phyloP scores from a whole-genome alignment of 2,329 filamentous ascomycete genomes.

The Xylariaceae sp. region DNA sequence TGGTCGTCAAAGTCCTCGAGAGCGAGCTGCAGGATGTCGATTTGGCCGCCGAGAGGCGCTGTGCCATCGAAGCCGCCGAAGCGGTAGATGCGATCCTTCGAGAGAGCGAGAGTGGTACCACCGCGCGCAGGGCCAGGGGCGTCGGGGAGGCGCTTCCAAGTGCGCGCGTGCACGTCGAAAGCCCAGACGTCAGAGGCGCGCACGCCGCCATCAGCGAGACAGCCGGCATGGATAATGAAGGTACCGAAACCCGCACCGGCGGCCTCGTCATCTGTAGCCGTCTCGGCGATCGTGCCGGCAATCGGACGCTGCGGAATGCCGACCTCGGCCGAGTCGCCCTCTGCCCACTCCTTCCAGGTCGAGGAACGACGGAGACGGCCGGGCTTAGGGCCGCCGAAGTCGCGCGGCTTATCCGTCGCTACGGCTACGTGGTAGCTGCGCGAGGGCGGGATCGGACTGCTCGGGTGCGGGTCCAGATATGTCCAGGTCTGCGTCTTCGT shows the following conservation, averaged over 20 bases:
- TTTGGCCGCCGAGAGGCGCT: conserved; percentile 61
- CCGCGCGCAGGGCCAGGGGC: conserved; percentile 64
- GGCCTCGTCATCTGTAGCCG: conserved; percentile 56
- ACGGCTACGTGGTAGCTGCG: conserved; percentile 67
- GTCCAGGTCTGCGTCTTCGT: conserved; percentile 60
- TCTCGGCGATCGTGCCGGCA: conserved; percentile 51
- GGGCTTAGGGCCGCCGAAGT: conserved; percentile 41
- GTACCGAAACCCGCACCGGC: conserved; percentile 59
- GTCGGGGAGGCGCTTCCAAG: conserved; percentile 63
- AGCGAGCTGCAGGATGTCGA: conserved; percentile 61
- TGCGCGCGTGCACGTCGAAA: conserved; percentile 59
- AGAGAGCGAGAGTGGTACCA: conserved; percentile 62
- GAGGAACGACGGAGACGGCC: conserved; percentile 34
- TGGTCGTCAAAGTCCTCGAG: conserved; percentile 52
- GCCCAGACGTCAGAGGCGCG: conserved; percentile 68
- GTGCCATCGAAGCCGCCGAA: conserved; percentile 77
- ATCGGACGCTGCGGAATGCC: conserved; percentile 57
- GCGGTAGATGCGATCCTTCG: conserved; percentile 62
- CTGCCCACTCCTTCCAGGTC: conserved; percentile 52
- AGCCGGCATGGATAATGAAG: conserved; percentile 73
- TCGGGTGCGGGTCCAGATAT: conserved; percentile 51
- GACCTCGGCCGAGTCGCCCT: conserved; percentile 49
- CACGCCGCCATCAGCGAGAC: conserved; percentile 55
- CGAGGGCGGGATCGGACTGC: conserved; percentile 51
- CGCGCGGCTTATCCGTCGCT: conserved; percentile 51